Percentiles rank a stretch among this genome's conserved stretches.
Conservation (phyloP, 345 rosid species). For the Euphorbia lathyris region DNA sequence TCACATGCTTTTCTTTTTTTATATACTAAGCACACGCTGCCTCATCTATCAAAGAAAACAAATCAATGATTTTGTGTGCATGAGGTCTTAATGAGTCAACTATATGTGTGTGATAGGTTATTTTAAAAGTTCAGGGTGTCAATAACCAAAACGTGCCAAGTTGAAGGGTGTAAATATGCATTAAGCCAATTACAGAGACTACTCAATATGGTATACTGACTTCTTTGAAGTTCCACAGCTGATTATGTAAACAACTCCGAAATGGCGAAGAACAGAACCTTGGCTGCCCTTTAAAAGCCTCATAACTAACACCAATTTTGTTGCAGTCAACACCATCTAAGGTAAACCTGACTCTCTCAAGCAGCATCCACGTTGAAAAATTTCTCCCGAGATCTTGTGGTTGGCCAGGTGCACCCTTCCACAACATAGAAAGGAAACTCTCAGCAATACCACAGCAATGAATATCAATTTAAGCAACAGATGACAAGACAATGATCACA, state of each 20-base stretch:
- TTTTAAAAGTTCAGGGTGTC: too few species aligned
- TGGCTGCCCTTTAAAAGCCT: conserved; percentile 84
- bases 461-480: conserved; percentile 1
- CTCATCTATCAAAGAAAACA: too few species aligned
- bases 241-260: conserved; percentile 96
- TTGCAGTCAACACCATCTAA: conserved; percentile 87
- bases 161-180: too few species aligned
- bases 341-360: conserved; percentile 91
- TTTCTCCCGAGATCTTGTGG: conserved; percentile 65
- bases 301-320: conserved; percentile 80
- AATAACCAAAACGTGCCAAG: too few species aligned
- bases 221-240: conserved; percentile 80
- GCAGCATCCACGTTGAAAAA: conserved; percentile 90
- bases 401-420: conserved; percentile 58
- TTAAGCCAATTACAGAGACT: too few species aligned
- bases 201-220: conserved; percentile 37
- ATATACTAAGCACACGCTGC: too few species aligned
- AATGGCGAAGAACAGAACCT: conserved; percentile 80
- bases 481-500: not conserved
- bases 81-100: too few species aligned
- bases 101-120: too few species aligned
- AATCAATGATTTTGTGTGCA: too few species aligned
- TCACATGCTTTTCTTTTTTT: too few species aligned
- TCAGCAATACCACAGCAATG: conserved; percentile 9
- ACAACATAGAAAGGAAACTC: conserved; percentile 10